Conservation (phyloP, 2,329 filamentous ascomycete genomes). For the Xylariaceae sp. region DNA sequence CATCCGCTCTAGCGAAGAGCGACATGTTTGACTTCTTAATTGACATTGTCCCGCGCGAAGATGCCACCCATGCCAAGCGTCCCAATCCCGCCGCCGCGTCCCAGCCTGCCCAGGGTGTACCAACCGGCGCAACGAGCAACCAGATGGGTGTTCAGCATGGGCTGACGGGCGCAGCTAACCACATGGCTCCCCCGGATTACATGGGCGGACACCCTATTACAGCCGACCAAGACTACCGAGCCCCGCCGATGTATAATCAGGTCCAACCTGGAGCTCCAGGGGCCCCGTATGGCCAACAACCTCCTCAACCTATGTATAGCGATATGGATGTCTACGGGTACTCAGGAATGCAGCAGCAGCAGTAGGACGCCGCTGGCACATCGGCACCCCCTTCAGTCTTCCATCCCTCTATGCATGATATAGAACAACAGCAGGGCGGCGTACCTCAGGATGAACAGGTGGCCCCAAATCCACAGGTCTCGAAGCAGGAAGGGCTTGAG, state of each 20-base stretch:
- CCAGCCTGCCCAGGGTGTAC: conserved; percentile 37
- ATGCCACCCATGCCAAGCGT: conserved; percentile 83
- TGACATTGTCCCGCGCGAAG: conserved; percentile 95
- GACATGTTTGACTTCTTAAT: conserved; percentile 99
- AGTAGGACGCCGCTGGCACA: conserved; percentile 34
- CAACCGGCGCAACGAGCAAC: conserved; percentile 41
- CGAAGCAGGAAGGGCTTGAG: neutral
- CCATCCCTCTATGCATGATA: conserved; percentile 7
- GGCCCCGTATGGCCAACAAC: conserved; percentile 71
- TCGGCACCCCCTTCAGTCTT: conserved; percentile 9
- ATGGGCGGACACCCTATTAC: conserved; percentile 61
- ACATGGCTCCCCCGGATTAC: conserved; percentile 63
- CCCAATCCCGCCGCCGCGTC: conserved; percentile 50
- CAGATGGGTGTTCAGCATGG: conserved; percentile 52
- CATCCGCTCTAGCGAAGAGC: conserved; percentile 89
- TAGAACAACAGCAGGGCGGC: too few species aligned
- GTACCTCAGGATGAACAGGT: too few species aligned
- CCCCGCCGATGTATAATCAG: conserved; percentile 77
- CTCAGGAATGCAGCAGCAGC: conserved; percentile 74
- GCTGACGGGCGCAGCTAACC: conserved; percentile 53
- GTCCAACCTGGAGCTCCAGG: conserved; percentile 67
- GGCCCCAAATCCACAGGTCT: conserved; percentile 4
- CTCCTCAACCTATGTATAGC: conserved; percentile 72
- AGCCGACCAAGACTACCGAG: conserved; percentile 74
- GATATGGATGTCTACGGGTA: conserved; percentile 87